phyloP scores from a whole-genome alignment of 2,329 filamentous ascomycete genomes.

The Hawksworthiomyces lignivorus region DNA sequence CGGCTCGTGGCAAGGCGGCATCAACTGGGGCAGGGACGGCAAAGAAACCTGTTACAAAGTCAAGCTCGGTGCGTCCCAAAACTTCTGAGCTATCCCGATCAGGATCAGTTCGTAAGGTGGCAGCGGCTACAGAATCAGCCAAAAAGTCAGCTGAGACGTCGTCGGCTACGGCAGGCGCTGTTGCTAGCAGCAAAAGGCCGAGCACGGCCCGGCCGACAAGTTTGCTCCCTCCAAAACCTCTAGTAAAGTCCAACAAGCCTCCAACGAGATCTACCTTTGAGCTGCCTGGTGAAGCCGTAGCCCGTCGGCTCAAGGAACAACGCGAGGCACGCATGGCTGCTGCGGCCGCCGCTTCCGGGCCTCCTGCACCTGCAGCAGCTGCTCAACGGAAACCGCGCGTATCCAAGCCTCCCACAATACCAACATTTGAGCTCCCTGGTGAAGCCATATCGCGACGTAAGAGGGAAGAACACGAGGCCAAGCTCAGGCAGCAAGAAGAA shows the following conservation, averaged over 20 bases:
- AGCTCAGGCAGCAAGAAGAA: conserved; percentile 49
- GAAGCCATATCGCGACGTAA: conserved; percentile 51
- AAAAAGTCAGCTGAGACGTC: conserved; percentile 19
- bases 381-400: conserved; percentile 37
- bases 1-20: conserved; percentile 10
- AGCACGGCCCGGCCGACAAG: conserved; percentile 29
- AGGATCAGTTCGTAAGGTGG: conserved; percentile 33
- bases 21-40: not conserved
- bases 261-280: conserved; percentile 51
- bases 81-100: conserved; percentile 24
- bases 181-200: conserved; percentile 21
- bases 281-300: conserved; percentile 54
- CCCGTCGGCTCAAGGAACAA: conserved; percentile 49
- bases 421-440: conserved; percentile 56
- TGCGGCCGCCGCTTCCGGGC: conserved; percentile 15
- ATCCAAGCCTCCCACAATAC: conserved; percentile 42
- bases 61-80: conserved; percentile 32
- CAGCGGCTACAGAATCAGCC: conserved; percentile 30
- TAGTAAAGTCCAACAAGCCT: conserved; percentile 45
- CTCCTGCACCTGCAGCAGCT: conserved; percentile 13
- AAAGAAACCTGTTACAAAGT: conserved; percentile 14
- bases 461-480: conserved; percentile 47
- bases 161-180: conserved; percentile 11
- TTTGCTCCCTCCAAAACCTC: conserved; percentile 37
- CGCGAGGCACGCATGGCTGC: conserved; percentile 44